These are phyloP conservation scores for Phytophthora idaei DNA, from an alignment of 352 stramenopile genomes.

Conservation along the genomic window DNA sequence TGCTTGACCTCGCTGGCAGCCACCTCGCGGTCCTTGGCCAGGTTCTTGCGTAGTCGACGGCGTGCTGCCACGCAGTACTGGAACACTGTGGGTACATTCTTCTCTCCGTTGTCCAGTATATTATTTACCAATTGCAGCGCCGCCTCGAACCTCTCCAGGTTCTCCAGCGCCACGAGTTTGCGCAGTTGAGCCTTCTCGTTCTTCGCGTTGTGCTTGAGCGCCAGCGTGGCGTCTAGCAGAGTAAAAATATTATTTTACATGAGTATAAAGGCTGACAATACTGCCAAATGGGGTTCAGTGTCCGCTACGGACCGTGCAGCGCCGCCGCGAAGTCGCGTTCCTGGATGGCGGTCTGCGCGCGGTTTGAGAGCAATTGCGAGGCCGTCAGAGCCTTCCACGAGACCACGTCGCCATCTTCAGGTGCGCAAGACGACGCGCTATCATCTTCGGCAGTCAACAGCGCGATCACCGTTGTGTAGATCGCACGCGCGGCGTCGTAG, in stretches of 20 bases:
- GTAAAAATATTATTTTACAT: constrained; percentile 4
- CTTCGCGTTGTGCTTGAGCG: constrained; percentile 52
- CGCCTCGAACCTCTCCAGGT: constrained; percentile 79
- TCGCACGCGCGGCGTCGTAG: constrained; percentile 58
- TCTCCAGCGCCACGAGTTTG: constrained; percentile 68
- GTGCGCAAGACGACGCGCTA: constrained; percentile 1
- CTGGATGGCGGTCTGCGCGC: constrained; percentile 72
- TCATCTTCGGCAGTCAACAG: constrained; percentile 26
- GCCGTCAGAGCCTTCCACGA: constrained; percentile 30
- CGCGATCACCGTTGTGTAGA: constrained; percentile 56
- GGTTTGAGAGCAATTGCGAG: constrained; percentile 66
- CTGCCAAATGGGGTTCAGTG: not conserved
- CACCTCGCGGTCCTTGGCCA: constrained; percentile 55
- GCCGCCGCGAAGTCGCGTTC: constrained; percentile 73
- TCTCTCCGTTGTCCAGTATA: constrained; percentile 44
- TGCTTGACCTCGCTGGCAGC: constrained; percentile 56
- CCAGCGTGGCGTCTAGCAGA: constrained; percentile 52
- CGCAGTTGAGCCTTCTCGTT: constrained; percentile 78
- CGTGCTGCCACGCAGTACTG: constrained; percentile 61
- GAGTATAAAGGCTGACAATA: not conserved
- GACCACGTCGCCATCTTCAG: not conserved
- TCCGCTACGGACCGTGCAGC: constrained; percentile 43
- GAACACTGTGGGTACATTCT: constrained; percentile 42
- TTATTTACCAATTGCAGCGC: constrained; percentile 53
- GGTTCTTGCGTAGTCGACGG: constrained; percentile 58